Evolutionary conservation across 371 early-diverging fungal genomes (phyloP), one percentile per base, ranked within the genome.

Genomic region (Syncephalastrum sp.): DNA sequence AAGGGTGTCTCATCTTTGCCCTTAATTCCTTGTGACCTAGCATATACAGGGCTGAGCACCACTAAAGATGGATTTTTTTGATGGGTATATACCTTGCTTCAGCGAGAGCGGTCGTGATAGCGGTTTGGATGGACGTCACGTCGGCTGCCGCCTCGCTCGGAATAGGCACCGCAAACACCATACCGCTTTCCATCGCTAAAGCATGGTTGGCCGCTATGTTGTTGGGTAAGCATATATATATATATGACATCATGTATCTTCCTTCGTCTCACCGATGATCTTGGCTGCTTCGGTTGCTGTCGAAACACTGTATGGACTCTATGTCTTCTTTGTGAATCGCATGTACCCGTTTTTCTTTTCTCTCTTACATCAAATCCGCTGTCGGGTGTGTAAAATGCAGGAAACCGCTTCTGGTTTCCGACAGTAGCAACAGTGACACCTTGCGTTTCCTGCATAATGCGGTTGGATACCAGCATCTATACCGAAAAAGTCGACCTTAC

Each of bases 1-100:
- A 89, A 96, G 1, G 97, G 97, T 0, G 97, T 97, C 53, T 87
- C 84, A 41, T 92, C 93, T 64, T 95, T 94, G 44, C 97, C 97
- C 15, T 27, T 42, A 21, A 97, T 75, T 0, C 87, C 79, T 5
- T 67, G 63, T 0, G 65, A 61, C 43, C 88, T 83, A 51, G 25
- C 7, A 24, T 52, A 53, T 4, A 29, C 10, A 10, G 42, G 38
- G 45, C 23, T 51, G 23, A 53, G 13, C 24, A 33, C 5, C 13
- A 43, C 60, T 53, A 14, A 4, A 27, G 2, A 27, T 21, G 21
- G 21, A 27, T n/a, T 13, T 38, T 1, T 50, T 23, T 14, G 23
- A 27, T 3, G 27, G 27, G 21, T 64, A 21, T 21, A 1, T 74
- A 81, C 80, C 70, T 74, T 16, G 88, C 84, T 67, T 91, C 92